Evolutionary conservation across 345 rosid genomes (phyloP).

Genomic region (Gossypium australe): DNA sequence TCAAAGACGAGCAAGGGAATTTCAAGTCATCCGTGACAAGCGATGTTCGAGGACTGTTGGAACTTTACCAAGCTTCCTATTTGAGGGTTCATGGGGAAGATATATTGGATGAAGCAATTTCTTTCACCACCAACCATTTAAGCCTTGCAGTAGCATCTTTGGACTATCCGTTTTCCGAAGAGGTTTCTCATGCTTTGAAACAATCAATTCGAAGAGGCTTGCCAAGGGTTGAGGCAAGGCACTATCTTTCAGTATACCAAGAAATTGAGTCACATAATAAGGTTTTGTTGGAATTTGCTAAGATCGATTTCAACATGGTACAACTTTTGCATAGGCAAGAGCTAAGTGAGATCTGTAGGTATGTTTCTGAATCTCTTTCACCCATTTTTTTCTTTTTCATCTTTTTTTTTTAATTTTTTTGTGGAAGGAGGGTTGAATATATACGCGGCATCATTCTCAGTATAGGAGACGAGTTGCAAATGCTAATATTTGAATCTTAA

Average conservation of each 20-base stretch:
- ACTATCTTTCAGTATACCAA: constrained; percentile 16
- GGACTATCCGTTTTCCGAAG: constrained; percentile 4
- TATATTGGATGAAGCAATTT: constrained; percentile 19
- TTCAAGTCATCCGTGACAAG: constrained; percentile 9
- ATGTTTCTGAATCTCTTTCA: neutral
- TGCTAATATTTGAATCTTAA: too few relatives aligned
- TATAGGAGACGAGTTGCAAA: too few relatives aligned
- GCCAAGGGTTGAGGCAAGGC: constrained; percentile 21
- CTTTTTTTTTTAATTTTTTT: too few relatives aligned
- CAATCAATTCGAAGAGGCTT: constrained; percentile 17
- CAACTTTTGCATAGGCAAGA: constrained; percentile 25
- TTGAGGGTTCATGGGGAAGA: constrained; percentile 19
- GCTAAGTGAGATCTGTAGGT: constrained; percentile 17
- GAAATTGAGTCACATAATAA: neutral
- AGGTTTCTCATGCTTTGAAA: constrained; percentile 22
- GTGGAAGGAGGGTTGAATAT: too few relatives aligned
- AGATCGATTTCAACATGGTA: constrained; percentile 33
- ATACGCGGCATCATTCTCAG: too few relatives aligned
- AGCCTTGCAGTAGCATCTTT: neutral
- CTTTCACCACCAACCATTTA: constrained; percentile 16
- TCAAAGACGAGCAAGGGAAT: constrained; percentile 19
- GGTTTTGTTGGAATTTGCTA: constrained; percentile 23
- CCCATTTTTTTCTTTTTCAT: neutral
- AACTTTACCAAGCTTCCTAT: constrained; percentile 28
- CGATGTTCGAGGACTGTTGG: constrained; percentile 20